These are phyloP conservation scores for Cladophialophora immunda DNA, from an alignment of 2,329 filamentous ascomycete species.

Conservation along the genomic window DNA sequence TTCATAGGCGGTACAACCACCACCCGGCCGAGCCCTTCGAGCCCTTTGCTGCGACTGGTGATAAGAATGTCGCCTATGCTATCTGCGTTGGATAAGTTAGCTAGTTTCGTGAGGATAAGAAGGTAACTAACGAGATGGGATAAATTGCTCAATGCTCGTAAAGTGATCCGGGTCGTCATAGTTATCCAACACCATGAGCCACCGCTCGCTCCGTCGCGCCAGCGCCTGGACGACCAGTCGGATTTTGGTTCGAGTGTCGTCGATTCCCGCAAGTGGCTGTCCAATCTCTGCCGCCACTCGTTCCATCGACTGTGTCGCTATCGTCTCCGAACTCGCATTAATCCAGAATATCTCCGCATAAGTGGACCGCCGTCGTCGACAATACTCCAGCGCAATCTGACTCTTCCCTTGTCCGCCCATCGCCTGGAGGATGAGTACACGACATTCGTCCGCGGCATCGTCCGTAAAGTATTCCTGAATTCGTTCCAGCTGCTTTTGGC, in stretches of 20 bases:
- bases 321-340: not conserved
- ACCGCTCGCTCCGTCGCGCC: not conserved
- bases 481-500: not conserved
- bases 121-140: slow-evolving; percentile 1
- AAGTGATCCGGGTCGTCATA: slow-evolving; percentile 4
- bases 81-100: not conserved
- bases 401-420: slow-evolving; percentile 17
- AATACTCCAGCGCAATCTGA: slow-evolving; percentile 14
- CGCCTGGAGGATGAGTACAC: not conserved
- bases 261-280: too few relatives aligned
- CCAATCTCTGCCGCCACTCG: not conserved
- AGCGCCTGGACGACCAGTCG: slow-evolving; percentile 2
- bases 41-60: not conserved
- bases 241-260: not conserved
- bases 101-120: too few relatives aligned
- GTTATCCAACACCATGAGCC: slow-evolving; percentile 19
- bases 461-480: not conserved
- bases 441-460: not conserved
- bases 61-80: not conserved
- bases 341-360: slow-evolving; percentile 2
- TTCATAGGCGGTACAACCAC: not conserved
- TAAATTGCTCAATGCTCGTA: not conserved
- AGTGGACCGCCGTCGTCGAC: not conserved
- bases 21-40: not conserved
- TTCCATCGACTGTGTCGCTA: slow-evolving; percentile 2